Base-by-base conservation (phyloP, 495 filamentous ascomycete genomes). In the Hypoxylon trugodes region DNA sequence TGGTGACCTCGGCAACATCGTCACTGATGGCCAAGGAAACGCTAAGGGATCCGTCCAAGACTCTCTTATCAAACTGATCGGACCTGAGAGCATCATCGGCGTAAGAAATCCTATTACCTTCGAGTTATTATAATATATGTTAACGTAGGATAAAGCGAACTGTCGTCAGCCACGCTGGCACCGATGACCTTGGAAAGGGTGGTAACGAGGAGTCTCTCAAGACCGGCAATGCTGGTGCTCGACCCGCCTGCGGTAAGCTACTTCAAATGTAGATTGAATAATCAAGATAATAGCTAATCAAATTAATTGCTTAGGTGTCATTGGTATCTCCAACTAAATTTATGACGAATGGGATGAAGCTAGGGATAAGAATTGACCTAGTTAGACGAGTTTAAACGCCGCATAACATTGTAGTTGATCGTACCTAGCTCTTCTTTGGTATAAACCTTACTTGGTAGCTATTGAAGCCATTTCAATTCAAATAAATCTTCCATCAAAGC, bases 1-100 rank as follows among this genome's bases (percentile, higher is more conserved):
- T 65, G 96, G 95, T 77, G 96, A 97, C 78, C 81, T 98, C 54
- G 96, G 95, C 71, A 98, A 98, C 87, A 87, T 97, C 85, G 86
- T 90, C 80, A 98, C 94, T 49, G 92, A 98, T 79, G 89, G 77
- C 52, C 87, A 96, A 81, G 95, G 94, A 69, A 93, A 94, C 73
- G 83, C 91, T 76, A 83, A 87, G 74, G 94, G 93, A 71, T 82
- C 83, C 54, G 79, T 88, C 69, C 76, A 79, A 54, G 95, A 98
- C 81, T 85, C 83, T 66, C 78, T 91, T 40, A 80, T 98, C 76
- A 97, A 97, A 87, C 80, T 98, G 77, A 96, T 98, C 67, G 95
- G 95, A 55, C 89, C 91, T 19, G 85, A 97, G 83, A 96, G 91
- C 85, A 89, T 98, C 67, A 86, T 98, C 61, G 95, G 95, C 76